Percentiles rank a stretch among this genome's conserved stretches.
Conservation (phyloP, 768 basidiomycete genomes). For the Sutorius australiensis region DNA sequence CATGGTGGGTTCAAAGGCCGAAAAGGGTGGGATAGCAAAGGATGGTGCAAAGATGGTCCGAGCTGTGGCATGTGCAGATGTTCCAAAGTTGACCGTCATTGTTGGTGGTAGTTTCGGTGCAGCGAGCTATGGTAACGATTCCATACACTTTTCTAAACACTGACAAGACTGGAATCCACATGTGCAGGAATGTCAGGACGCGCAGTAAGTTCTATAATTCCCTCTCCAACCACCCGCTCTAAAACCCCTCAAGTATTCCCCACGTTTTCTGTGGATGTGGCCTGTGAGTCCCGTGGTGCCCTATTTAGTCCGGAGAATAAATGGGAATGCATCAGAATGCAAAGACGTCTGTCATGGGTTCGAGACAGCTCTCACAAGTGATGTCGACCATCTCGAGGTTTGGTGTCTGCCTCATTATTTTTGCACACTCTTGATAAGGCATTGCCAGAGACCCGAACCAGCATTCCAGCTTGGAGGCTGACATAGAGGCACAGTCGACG, state of each 20-base stretch:
- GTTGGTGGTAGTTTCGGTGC: slow-evolving; percentile 94
- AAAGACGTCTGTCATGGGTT: slow-evolving; percentile 94
- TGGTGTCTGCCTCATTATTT: slow-evolving; percentile 14
- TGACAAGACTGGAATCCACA: slow-evolving; percentile 12
- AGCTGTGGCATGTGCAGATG: slow-evolving; percentile 89
- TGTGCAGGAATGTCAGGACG: slow-evolving; percentile 83
- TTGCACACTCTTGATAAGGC: background rate
- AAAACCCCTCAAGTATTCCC: slow-evolving; percentile 63
- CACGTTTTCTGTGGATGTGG: slow-evolving; percentile 98
- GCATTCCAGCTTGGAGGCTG: slow-evolving; percentile 66
- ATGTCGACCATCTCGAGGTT: slow-evolving; percentile 89
- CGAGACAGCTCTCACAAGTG: slow-evolving; percentile 86
- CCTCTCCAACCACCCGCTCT: slow-evolving; percentile 5
- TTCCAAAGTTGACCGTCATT: slow-evolving; percentile 90
- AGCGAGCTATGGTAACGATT: slow-evolving; percentile 79
- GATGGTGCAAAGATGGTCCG: slow-evolving; percentile 97
- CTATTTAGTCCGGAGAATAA: slow-evolving; percentile 8
- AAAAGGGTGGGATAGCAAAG: slow-evolving; percentile 91
- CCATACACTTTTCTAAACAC: slow-evolving; percentile 1
- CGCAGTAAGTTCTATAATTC: slow-evolving; percentile 55
- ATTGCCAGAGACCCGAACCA: slow-evolving; percentile 68
- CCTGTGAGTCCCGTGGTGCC: slow-evolving; percentile 52
- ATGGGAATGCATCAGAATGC: slow-evolving; percentile 55
- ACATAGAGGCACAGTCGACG: slow-evolving; percentile 87
- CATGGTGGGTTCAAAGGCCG: slow-evolving; percentile 96